phyloP scores from a whole-genome alignment of 2,329 filamentous ascomycete genomes.

The Stromatinia cepivora region DNA sequence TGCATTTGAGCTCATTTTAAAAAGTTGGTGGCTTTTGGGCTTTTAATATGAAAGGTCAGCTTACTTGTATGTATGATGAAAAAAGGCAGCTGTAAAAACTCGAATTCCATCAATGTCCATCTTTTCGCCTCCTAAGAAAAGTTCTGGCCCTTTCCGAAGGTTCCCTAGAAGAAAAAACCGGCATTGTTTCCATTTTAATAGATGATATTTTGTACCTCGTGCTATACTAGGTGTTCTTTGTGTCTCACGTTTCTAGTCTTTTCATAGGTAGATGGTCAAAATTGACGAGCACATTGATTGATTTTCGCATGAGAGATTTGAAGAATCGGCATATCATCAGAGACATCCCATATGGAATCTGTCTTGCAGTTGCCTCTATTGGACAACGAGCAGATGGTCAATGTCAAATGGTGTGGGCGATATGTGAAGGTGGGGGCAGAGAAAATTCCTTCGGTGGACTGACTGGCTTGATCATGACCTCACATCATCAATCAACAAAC shows the following conservation, averaged over 20 bases:
- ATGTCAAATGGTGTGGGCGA: neutral
- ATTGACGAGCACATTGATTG: neutral
- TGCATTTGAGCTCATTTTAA: neutral
- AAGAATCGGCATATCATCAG: neutral
- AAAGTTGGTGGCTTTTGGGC: neutral
- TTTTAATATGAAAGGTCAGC: conserved; percentile 2
- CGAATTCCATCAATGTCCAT: neutral
- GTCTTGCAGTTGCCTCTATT: conserved; percentile 1
- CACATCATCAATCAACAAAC: neutral
- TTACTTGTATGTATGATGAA: neutral
- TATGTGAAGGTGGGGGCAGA: neutral
- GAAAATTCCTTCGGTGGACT: neutral
- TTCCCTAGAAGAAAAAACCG: neutral
- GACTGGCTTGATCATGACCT: neutral
- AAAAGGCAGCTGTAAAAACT: neutral
- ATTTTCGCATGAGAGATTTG: neutral
- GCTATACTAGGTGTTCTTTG: neutral
- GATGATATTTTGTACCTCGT: neutral
- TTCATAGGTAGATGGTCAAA: neutral
- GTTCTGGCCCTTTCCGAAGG: neutral
- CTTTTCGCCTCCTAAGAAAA: neutral
- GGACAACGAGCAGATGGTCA: conserved; percentile 9
- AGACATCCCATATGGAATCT: neutral
- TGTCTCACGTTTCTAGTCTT: conserved; percentile 1
- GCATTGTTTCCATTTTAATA: neutral